Base-by-base conservation (phyloP, 73 alveolate genomes). In the Blepharisma stoltei region DNA sequence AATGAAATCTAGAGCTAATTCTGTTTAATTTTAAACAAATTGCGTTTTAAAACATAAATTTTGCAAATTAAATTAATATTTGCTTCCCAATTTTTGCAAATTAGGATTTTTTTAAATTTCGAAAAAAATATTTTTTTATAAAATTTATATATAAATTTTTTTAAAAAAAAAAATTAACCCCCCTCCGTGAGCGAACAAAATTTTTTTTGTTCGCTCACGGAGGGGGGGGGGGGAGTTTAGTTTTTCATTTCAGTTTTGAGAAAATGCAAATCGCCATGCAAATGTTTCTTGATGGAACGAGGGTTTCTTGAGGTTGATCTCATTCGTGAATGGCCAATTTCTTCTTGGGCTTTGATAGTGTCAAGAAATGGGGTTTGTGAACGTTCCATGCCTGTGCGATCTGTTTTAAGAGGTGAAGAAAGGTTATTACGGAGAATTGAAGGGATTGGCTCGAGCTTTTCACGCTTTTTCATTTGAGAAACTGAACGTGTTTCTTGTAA, bases 391-490 rank as follows among this genome's bases (percentile, higher is more conserved):
- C 41, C 66, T 14, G 66, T 11, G 23, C n/a, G n/a, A 14, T 52
- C 23, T 14, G 23, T 20, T 52, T 52, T 11, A 4, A 20, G 66
- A 20, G 66, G 27, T 0, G 23, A 52, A 52, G 27, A 11, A 14
- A 14, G 66, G 23, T 20, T 52, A 4, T 11, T 60, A 14, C 46
- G 37, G 14, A 60, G 45, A 38, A 60, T 14, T 14, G 73, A 38
- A 9, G 73, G 23, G 45, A 60, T 14, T 25, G 73, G 73, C 46
- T 60, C 46, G 73, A 60, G 73, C 23, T 60, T 60, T 60, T 60
- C 73, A 52, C 27, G 66, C 23, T 60, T 60, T 60, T 25, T 14
- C 11, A 60, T 14, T n/a, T n/a, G 14, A 8, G 45, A 60, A 9
- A 14, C 14, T 18, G 73, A 60, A 8, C 45, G 37, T n/a, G 37